These are phyloP conservation scores for Colletotrichum ledebouriae DNA, from an alignment of 2,329 filamentous ascomycete species.

Conservation along the genomic window DNA sequence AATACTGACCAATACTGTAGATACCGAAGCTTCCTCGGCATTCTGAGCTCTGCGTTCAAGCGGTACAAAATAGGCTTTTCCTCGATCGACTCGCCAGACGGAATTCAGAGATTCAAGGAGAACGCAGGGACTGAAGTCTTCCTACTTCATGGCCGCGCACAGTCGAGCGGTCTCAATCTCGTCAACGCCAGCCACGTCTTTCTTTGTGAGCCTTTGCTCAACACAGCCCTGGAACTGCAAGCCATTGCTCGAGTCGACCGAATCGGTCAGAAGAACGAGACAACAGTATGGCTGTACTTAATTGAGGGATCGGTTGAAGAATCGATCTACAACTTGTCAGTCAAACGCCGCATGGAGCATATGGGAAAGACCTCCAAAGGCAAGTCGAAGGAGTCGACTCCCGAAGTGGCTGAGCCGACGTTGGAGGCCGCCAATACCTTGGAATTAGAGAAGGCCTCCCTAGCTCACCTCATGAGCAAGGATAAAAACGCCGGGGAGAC, in stretches of 20 bases:
- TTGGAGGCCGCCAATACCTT: constrained; percentile 88
- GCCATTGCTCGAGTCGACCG: constrained; percentile 95
- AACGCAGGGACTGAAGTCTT: constrained; percentile 84
- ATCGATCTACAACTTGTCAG: constrained; percentile 89
- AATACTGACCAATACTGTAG: constrained; percentile 45
- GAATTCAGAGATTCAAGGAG: constrained; percentile 81
- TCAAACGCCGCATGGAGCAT: constrained; percentile 82
- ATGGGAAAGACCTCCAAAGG: constrained; percentile 66
- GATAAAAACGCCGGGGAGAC: constrained; percentile 81
- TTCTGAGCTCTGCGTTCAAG: constrained; percentile 78
- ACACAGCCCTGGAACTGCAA: constrained; percentile 93
- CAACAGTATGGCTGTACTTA: constrained; percentile 95
- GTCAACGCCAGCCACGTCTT: constrained; percentile 96
- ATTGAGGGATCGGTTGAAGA: constrained; percentile 93
- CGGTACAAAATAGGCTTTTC: constrained; percentile 80
- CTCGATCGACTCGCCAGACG: constrained; percentile 76
- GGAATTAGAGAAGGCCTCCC: constrained; percentile 80
- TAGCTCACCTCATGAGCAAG: constrained; percentile 79
- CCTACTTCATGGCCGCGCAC: constrained; percentile 88
- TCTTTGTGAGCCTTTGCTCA: constrained; percentile 92
- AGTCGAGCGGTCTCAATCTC: constrained; percentile 90
- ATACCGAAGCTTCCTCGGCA: constrained; percentile 82
- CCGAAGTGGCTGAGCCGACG: constrained; percentile 68
- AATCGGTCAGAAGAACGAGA: constrained; percentile 89
- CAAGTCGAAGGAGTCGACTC: constrained; percentile 56